Percentiles rank a stretch among this genome's conserved stretches.
Evolutionary conservation across 805 yeast genomes (phyloP).

Genomic region (Yamadazyma phyllophila): DNA sequence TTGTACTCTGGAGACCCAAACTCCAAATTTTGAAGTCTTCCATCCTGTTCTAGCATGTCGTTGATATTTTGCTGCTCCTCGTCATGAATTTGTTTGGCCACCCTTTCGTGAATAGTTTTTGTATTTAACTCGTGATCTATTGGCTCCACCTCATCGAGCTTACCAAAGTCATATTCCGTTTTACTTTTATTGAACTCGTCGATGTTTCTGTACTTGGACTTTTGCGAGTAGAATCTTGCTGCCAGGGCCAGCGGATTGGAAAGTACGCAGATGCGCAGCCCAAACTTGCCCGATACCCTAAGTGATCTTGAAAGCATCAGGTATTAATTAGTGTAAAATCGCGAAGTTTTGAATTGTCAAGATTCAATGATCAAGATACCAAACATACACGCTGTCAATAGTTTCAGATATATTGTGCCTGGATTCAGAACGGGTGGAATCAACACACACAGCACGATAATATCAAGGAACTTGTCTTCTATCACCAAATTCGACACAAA

Average conservation of each 20-base stretch:
- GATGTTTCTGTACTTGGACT: constrained; percentile 18
- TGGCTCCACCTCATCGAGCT: constrained; percentile 9
- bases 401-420: no score
- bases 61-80: constrained; percentile 20
- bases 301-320: neutral
- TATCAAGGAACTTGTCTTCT: constrained; percentile 11
- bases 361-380: no score
- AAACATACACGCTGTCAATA: no score
- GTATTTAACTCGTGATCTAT: constrained; percentile 3
- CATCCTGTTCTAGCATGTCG: constrained; percentile 28
- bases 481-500: constrained; percentile 70
- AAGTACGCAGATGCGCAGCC: no score
- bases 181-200: constrained; percentile 40
- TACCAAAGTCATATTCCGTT: constrained; percentile 13
- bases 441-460: neutral
- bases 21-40: constrained; percentile 25
- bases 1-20: constrained; percentile 38
- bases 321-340: neutral
- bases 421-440: no score
- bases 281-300: neutral
- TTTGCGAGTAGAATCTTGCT: constrained; percentile 1
- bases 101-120: constrained; percentile 10
- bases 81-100: constrained; percentile 14
- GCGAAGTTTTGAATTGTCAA: neutral
- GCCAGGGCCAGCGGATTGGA: neutral